Evolutionary conservation across 2,329 filamentous ascomycete genomes (phyloP).

Genomic region (Helminthosporium solani): DNA sequence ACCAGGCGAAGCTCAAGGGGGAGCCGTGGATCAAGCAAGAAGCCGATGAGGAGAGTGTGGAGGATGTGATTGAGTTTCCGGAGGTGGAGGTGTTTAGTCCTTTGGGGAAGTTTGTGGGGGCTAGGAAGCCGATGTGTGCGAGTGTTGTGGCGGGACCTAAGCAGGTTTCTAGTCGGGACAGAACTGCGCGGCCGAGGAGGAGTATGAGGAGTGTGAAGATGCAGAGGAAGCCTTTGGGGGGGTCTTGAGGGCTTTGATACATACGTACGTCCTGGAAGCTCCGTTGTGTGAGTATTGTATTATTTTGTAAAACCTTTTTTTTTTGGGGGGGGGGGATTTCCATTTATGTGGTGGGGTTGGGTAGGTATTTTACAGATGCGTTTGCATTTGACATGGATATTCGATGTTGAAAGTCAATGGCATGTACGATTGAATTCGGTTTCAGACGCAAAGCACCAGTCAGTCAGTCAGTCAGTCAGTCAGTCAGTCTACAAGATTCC

Average conservation of each 20-base stretch:
- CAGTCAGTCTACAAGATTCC: too few relatives aligned
- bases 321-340: too few relatives aligned
- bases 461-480: too few relatives aligned
- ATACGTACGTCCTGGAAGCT: background rate
- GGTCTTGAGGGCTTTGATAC: background rate
- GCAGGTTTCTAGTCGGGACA: conserved; percentile 50
- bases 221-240: conserved; percentile 28
- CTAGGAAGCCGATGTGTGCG: conserved; percentile 68
- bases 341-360: too few relatives aligned
- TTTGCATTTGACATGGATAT: too few relatives aligned
- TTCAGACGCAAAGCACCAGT: too few relatives aligned
- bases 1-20: conserved; percentile 34
- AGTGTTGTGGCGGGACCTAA: conserved; percentile 63
- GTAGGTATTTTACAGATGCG: too few relatives aligned
- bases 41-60: conserved; percentile 14
- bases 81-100: conserved; percentile 83
- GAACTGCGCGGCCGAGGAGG: conserved; percentile 60
- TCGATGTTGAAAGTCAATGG: too few relatives aligned
- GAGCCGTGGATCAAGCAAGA: conserved; percentile 22
- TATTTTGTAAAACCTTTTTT: too few relatives aligned
- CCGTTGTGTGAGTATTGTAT: background rate
- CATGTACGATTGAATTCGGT: too few relatives aligned
- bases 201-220: conserved; percentile 62
- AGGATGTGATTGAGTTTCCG: conserved; percentile 53
- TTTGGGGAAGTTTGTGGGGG: conserved; percentile 74